Evolutionary conservation across 73 alveolate genomes (phyloP), one percentile per base, ranked within the genome.

Genomic region (Diophrys appendiculata): DNA sequence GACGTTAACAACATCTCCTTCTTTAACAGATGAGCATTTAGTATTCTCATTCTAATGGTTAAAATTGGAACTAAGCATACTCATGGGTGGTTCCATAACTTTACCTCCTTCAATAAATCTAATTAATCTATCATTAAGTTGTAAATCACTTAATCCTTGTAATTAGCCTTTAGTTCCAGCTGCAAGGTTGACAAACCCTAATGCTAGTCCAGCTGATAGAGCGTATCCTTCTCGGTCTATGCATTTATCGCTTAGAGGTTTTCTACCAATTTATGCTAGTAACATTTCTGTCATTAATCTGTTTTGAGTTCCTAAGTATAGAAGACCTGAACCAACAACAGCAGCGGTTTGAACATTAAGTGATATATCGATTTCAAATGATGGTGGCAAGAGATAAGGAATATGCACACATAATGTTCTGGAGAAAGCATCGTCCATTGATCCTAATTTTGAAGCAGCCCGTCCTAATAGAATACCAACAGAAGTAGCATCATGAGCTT

Each of bases 151-250:
- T 33, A 91, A 69, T 2, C 94, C 94, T 52, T 92, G 88, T 73
- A 82, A 97, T 72, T 89, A 79, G 18, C 92, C 87, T 80, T 90
- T 69, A 23, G 92, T 93, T 53, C 99, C 99, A 54, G 85, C 88
- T 2, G 98, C 99, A 78, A 97, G 83, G 84, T 97, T 97, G 60
- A 97, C 97, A 54, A 97, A 69, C n/a, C 99, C 99, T 32, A 97
- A 88, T 29, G 99, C 99, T 43, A 95, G 72, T 33, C 99, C 99
- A 27, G 98, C 94, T 18, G 98, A 95, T 43, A 97, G 87, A 74
- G 98, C 92, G 84, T 95, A 93, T 29, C 99, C 97, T 85, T 97
- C 99, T 89, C 98, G 85, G 76, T 97, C 99, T 68, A 93, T 88
- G 29, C 93, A 95, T 83, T 97, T 97, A 73, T 93, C 98, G 69